These are phyloP conservation scores for Hymenoscyphus scutula DNA, from an alignment of 2,329 filamentous ascomycete genomes.

Conservation along the genomic window DNA sequence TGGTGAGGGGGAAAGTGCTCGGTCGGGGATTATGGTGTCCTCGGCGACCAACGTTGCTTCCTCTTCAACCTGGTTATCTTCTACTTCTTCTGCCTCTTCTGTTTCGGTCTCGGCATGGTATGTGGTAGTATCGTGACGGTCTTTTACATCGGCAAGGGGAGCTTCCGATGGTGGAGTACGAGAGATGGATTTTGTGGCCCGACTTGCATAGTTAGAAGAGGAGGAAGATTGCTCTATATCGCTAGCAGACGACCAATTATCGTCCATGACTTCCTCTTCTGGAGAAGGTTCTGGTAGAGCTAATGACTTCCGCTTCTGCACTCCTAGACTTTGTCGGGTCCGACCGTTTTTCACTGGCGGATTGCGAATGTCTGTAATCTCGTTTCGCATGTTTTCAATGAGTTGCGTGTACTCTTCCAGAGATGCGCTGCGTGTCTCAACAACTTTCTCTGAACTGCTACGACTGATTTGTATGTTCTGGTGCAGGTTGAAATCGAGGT, in stretches of 20 bases:
- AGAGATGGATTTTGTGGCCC: constrained; percentile 25
- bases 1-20: constrained; percentile 13
- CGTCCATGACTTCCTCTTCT: constrained; percentile 9
- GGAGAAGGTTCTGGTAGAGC: constrained; percentile 3
- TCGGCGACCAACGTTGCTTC: constrained; percentile 1
- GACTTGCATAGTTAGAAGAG: constrained; percentile 15
- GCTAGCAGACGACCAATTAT: constrained; percentile 27
- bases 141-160: not conserved
- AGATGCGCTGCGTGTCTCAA: constrained; percentile 14
- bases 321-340: constrained; percentile 15
- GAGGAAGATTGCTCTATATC: constrained; percentile 24
- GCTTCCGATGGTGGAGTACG: constrained; percentile 25
- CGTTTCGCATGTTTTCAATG: constrained; percentile 32
- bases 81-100: not conserved
- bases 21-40: not conserved
- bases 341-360: constrained; percentile 12
- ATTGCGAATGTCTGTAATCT: constrained; percentile 33
- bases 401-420: constrained; percentile 33
- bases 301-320: constrained; percentile 13
- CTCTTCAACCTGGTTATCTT: not conserved
- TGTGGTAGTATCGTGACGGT: too few species aligned
- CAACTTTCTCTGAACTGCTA: constrained; percentile 33
- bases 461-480: constrained; percentile 46
- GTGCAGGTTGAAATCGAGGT: constrained; percentile 55
- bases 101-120: too few species aligned